Base-by-base conservation (phyloP, 495 filamentous ascomycete species). In the Aspergillus leporis region DNA sequence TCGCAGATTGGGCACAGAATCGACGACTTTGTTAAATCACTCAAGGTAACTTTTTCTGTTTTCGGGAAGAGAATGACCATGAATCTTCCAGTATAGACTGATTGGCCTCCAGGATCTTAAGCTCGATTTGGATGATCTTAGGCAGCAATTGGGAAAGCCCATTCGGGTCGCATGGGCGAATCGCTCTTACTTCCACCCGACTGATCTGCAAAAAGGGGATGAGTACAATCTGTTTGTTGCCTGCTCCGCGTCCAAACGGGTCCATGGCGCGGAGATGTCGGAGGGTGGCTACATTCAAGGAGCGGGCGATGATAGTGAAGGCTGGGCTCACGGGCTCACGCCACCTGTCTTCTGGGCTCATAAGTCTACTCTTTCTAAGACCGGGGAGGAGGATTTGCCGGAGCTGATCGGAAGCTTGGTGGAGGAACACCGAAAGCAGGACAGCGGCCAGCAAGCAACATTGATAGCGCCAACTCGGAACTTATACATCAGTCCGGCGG, bases 221-320 rank as follows among this genome's bases (percentile, higher is more conserved):
- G 73, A 55, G 0, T 74, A 83, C 41, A 87, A 83, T 61, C 80
- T 90, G 23, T 81, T 88, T 0, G 78, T 97, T 0, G 80, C 97
- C 12, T 93, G 93, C 70, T 92, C 92, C 3, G 86, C 89, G 23
- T 96, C 92, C 0, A 79, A 85, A 36, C 79, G 87, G 12, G 83
- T 90, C 0, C 74, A 71, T 14, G 87, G 85, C 5, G 82, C 81
- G 0, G 89, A 91, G 65, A 79, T 85, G 54, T 85, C 83, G 30
- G 83, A 83, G 60, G 85, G 84, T 4, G 89, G 87, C 25, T 98
- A 98, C 67, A 90, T 98, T 60, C 94, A 97, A 71, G 94, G 94
- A 23, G 92, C 93, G 13, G 93, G 88, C 5, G 93, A 98, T 73
- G 93, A 98, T 66, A 90, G 87, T 19, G 93, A 98, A 74, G 87